These are phyloP conservation scores for Candida nitratophila DNA, from an alignment of 805 yeast species.

Conservation along the genomic window DNA sequence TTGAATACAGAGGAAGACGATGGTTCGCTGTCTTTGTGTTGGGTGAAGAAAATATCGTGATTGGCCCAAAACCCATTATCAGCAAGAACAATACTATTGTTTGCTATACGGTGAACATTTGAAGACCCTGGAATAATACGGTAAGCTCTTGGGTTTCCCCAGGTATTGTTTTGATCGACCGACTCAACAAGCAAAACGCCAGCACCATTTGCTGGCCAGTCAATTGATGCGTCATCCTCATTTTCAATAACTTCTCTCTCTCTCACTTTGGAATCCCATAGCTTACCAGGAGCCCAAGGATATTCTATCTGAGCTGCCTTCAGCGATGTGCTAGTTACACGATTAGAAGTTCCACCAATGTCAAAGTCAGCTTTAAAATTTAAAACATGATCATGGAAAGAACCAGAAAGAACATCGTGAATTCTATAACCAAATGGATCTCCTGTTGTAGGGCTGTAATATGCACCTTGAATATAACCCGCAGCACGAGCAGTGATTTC, in stretches of 20 bases:
- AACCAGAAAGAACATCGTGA: slow-evolving; percentile 19
- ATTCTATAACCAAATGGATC: slow-evolving; percentile 16
- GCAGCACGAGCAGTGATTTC: slow-evolving; percentile 23
- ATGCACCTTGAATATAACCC: slow-evolving; percentile 24
- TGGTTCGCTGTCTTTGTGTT: slow-evolving; percentile 19
- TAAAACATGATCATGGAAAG: slow-evolving; percentile 23
- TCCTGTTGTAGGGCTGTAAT: slow-evolving; percentile 14
- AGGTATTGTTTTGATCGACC: slow-evolving; percentile 13
- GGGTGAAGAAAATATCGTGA: slow-evolving; percentile 14
- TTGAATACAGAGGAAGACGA: slow-evolving; percentile 15
- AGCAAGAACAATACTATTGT: background rate
- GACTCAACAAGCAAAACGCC: slow-evolving; percentile 19
- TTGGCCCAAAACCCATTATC: slow-evolving; percentile 13
- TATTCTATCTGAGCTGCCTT: slow-evolving; percentile 12
- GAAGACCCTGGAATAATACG: slow-evolving; percentile 16
- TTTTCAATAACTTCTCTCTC: slow-evolving; percentile 9
- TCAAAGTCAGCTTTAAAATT: slow-evolving; percentile 21
- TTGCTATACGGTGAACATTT: slow-evolving; percentile 9
- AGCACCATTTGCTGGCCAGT: slow-evolving; percentile 11
- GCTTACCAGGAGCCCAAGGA: slow-evolving; percentile 20
- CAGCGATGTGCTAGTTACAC: slow-evolving; percentile 9
- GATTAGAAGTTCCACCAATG: slow-evolving; percentile 20
- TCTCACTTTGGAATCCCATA: slow-evolving; percentile 12
- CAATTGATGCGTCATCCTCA: slow-evolving; percentile 9
- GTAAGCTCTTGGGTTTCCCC: slow-evolving; percentile 23